Evolutionary conservation across 2,329 filamentous ascomycete genomes (phyloP), one percentile per base, ranked within the genome.

Genomic region (Cladosporium colombiae): DNA sequence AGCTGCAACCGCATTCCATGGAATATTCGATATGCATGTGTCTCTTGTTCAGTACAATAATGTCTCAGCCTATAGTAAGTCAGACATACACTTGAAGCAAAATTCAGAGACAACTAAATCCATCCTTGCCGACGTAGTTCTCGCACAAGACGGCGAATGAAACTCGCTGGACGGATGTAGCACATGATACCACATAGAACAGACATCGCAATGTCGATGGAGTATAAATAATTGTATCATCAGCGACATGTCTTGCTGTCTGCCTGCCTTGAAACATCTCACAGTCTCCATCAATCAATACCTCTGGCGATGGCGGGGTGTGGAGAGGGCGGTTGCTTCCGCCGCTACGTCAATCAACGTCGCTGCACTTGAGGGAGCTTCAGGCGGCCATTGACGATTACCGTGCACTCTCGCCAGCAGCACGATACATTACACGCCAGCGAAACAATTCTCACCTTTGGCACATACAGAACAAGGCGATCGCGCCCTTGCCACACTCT

Each of bases 361-460:
- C 59, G 59, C 59, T 62, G 59, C 18, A 44, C 37, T 44, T 44
- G 37, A 44, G 37, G 37, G 59, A 62, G 46, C 46, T 53, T 31
- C 57, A 62, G 59, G 59, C 59, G 59, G 59, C 59, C 59, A 62
- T 62, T 62, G 59, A 62, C 18, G 53, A 31, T 49, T 21, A 62
- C 46, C 46, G 31, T 44, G 50, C 50, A 53, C 25, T 18, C 27
- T 53, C 25, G n/a, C 50, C 50, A 18, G 16, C 50, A 27, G 50
- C 29, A 53, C 50, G 6, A 53, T 3, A 8, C 18, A 31, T 33
- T 18, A 49, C 29, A 16, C 2, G 13, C 29, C 27, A n/a, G 31
- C 49, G 21, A 49, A 37, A 23, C 27, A 14, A 10, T n/a, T 18
- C 18, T 10, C 16, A n/a, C 16, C 14, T 53, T 29, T 27, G 14